A percentile compares a stretch with the other conserved stretches of the same genome.
phyloP scores from a whole-genome alignment of 1,139 yeast genomes.

The Kurtzmaniella quercitrusa region DNA sequence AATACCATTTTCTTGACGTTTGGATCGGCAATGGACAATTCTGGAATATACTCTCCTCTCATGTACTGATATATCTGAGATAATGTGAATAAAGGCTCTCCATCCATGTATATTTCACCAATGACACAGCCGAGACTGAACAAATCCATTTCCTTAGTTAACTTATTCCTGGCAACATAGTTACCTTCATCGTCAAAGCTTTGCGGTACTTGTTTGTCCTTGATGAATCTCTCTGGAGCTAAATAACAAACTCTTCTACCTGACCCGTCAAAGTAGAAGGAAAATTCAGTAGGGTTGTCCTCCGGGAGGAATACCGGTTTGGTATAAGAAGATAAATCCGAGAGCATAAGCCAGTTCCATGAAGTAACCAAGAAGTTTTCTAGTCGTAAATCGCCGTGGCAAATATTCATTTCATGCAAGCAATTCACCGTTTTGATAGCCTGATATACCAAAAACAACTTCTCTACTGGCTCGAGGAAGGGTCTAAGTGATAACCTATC shows the following conservation, averaged over 20 bases:
- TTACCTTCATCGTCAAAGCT: slow-evolving; percentile 26
- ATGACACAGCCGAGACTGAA: slow-evolving; percentile 89
- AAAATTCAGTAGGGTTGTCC: slow-evolving; percentile 90
- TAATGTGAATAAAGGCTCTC: slow-evolving; percentile 78
- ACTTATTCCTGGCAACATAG: slow-evolving; percentile 21
- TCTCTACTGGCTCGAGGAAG: slow-evolving; percentile 75
- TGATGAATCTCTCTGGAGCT: slow-evolving; percentile 87
- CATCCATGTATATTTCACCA: slow-evolving; percentile 85
- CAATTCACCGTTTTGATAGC: slow-evolving; percentile 56
- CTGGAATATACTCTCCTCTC: slow-evolving; percentile 63
- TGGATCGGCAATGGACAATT: slow-evolving; percentile 47
- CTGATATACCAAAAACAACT: slow-evolving; percentile 81
- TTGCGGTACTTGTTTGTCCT: slow-evolving; percentile 15
- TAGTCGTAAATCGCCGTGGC: slow-evolving; percentile 88
- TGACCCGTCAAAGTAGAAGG: slow-evolving; percentile 89
- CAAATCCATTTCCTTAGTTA: slow-evolving; percentile 76
- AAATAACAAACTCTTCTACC: slow-evolving; percentile 82
- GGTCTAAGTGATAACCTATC: slow-evolving; percentile 89
- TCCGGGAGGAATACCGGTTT: slow-evolving; percentile 89
- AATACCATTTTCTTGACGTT: slow-evolving; percentile 50
- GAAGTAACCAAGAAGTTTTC: slow-evolving; percentile 86
- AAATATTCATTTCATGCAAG: slow-evolving; percentile 57
- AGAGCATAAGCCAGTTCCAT: slow-evolving; percentile 80
- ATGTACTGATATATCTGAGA: slow-evolving; percentile 84
- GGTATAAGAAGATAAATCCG: slow-evolving; percentile 73